Evolutionary conservation across 2,329 filamentous ascomycete species (phyloP), one percentile per base, ranked within the genome.

Genomic region (Aspergillus pseudoglaucus): DNA sequence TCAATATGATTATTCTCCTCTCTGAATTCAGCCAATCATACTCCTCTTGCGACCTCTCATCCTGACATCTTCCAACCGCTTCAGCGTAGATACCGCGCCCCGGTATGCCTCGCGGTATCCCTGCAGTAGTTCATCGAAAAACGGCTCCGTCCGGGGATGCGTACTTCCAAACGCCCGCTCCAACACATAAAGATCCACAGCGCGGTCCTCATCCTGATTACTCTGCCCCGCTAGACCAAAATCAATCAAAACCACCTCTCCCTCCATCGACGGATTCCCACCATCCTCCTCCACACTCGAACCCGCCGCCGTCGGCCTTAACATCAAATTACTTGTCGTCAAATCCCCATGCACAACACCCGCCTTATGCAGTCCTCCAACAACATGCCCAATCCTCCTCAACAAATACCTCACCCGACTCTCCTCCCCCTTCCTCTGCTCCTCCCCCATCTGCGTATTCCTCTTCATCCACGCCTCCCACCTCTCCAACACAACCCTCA

Each of bases 311-410:
- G 61, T 61, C 12, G 76, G 75, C 51, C 81, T 67, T 56, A 97
- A 65, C 85, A 98, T 96, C 73, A 98, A 78, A 70, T 98, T 98
- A 71, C 90, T 96, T 54, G 90, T 98, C 51, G 93, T 98, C 71
- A 98, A 71, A 72, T 98, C 93, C 37, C 93, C 93, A 72, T 98
- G 93, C 50, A 95, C 83, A 47, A 97, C 81, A 14, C 91, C 91
- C n/a, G 83, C 78, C 47, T 78, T 79, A 74, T 98, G 93, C 75
- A 98, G 74, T 47, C 68, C 77, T 6, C 87, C 90, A 14, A 95
- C 80, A 2, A 84, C 83, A 4, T 66, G 62, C 1, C 88, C 90
- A 50, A 95, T 82, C 53, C 80, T 76, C 42, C 75, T 71, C 80
- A 95, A 83, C 51, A 95, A 70, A 10, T 64, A 74, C 41, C 77